phyloP scores from a whole-genome alignment of 1,284 basidiomycete genomes.

The Ganoderma sp. region DNA sequence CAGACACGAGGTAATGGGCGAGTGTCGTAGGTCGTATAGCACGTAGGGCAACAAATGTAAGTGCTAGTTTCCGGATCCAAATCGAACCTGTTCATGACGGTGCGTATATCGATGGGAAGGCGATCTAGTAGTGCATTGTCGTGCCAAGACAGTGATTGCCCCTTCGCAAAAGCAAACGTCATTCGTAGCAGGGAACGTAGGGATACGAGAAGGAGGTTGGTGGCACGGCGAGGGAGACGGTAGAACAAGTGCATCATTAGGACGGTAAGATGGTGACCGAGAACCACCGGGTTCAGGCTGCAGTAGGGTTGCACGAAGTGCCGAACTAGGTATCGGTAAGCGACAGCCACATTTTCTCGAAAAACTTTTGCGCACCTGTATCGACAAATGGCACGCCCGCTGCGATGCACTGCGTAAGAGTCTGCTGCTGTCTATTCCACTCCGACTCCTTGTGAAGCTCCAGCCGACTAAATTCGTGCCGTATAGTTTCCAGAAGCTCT shows the following conservation, averaged over 20 bases:
- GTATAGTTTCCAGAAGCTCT: too few species aligned
- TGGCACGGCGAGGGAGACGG: slow-evolving; percentile 14
- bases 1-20: slow-evolving; percentile 6
- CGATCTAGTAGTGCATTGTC: background rate
- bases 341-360: too few species aligned
- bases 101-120: slow-evolving; percentile 23
- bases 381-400: too few species aligned
- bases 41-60: slow-evolving; percentile 25
- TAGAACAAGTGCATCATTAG: slow-evolving; percentile 19
- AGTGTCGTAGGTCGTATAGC: slow-evolving; percentile 19
- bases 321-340: background rate
- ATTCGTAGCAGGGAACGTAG: background rate
- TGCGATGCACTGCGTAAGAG: too few species aligned
- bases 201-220: slow-evolving; percentile 8
- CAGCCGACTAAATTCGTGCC: too few species aligned
- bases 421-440: too few species aligned
- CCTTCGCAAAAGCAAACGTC: background rate
- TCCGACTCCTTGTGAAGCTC: too few species aligned
- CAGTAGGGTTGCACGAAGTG: slow-evolving; percentile 5
- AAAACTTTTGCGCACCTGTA: too few species aligned
- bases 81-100: slow-evolving; percentile 18
- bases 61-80: slow-evolving; percentile 17
- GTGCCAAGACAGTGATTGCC: background rate
- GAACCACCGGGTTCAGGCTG: background rate
- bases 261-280: slow-evolving; percentile 17